phyloP scores from a whole-genome alignment of 75 land plant species.

The Adiantum capillusveneris region DNA sequence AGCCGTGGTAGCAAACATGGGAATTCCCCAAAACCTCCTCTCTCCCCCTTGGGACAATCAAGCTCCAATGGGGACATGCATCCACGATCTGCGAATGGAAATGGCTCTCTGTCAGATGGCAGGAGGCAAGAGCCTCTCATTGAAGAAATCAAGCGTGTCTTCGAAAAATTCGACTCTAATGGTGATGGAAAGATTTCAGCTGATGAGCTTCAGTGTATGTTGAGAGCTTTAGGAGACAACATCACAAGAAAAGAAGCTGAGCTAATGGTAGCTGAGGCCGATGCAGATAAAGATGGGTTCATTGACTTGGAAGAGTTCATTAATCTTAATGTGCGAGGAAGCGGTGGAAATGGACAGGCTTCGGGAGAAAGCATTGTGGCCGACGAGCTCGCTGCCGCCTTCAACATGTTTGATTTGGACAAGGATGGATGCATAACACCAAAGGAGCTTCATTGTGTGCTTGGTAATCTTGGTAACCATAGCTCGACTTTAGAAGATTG shows the following conservation, averaged over 20 bases:
- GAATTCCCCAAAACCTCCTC: no score
- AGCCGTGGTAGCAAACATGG: no score
- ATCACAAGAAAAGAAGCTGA: constrained; percentile 15
- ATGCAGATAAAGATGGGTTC: constrained; percentile 44
- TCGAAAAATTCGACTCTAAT: constrained; percentile 37
- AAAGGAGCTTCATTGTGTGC: constrained; percentile 48
- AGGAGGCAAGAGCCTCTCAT: neutral
- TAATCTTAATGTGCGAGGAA: constrained; percentile 3
- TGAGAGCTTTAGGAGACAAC: constrained; percentile 12
- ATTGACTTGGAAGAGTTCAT: constrained; percentile 46
- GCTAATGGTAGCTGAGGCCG: constrained; percentile 40
- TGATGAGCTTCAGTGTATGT: constrained; percentile 20
- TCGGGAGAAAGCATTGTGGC: neutral
- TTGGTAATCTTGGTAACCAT: constrained; percentile 38
- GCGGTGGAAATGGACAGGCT: neutral
- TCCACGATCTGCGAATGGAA: neutral
- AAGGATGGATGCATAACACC: constrained; percentile 54
- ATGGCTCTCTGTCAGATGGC: neutral
- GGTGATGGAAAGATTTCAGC: constrained; percentile 36
- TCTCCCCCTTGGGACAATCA: no score
- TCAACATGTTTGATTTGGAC: constrained; percentile 53
- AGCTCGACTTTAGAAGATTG: constrained; percentile 25
- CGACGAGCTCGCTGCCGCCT: constrained; percentile 38
- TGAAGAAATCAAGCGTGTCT: constrained; percentile 19
- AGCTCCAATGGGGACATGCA: neutral